Evolutionary conservation across 352 stramenopile genomes (phyloP).

Genomic region (Phytophthora vignae): DNA sequence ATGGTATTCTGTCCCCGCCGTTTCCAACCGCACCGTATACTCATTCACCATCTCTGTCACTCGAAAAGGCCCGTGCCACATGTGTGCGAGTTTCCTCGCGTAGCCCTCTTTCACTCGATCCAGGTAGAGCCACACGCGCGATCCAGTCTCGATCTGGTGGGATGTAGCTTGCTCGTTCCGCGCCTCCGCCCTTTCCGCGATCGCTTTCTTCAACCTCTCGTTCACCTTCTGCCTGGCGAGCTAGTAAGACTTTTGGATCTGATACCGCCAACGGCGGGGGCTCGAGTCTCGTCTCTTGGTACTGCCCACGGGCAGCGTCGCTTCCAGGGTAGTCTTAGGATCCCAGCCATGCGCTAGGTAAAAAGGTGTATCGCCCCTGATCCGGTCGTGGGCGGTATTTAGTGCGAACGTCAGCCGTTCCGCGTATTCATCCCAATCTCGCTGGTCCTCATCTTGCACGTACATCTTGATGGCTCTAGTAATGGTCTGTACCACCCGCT

Average conservation of each 20-base stretch:
- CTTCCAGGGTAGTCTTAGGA: not conserved
- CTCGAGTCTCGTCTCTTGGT: no score
- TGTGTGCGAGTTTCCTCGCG: not conserved
- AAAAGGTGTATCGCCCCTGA: not conserved
- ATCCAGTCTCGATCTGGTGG: no score
- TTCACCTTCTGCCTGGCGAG: no score
- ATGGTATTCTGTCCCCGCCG: not conserved
- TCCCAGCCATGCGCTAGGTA: not conserved
- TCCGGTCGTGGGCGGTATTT: no score
- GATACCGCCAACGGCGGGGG: no score
- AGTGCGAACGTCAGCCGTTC: no score
- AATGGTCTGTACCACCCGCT: not conserved
- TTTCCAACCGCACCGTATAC: not conserved
- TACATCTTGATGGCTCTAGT: not conserved
- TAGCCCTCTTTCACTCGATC: not conserved
- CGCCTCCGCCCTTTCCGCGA: no score
- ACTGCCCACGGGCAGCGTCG: not conserved
- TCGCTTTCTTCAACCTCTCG: no score
- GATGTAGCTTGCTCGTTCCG: no score
- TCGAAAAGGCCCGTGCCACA: not conserved
- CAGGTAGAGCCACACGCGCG: not conserved
- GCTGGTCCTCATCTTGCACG: not conserved
- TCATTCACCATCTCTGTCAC: not conserved
- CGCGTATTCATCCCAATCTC: not conserved
- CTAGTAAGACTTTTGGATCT: no score